Evolutionary conservation across 345 rosid genomes (phyloP).

Genomic region (Acer yangbiense): DNA sequence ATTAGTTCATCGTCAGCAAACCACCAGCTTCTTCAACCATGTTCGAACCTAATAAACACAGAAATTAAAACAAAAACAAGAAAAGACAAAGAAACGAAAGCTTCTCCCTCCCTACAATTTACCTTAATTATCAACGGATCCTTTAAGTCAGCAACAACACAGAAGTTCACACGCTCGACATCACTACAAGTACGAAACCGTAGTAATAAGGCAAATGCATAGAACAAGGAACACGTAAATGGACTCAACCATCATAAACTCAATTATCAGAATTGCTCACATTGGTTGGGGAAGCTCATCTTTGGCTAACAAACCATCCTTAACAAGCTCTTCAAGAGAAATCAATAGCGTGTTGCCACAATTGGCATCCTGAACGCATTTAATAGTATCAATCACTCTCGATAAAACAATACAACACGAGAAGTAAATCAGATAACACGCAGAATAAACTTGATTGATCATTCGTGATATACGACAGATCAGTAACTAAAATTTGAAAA

Average conservation of each 20-base stretch:
- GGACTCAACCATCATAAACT: not conserved
- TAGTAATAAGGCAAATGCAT: not conserved
- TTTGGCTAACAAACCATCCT: constrained; percentile 66
- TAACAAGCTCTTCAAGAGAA: constrained; percentile 89
- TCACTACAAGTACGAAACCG: constrained; percentile 43
- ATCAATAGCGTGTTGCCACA: constrained; percentile 91
- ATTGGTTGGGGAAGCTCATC: constrained; percentile 79
- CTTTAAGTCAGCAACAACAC: constrained; percentile 58
- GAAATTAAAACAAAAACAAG: not conserved
- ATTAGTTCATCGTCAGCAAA: not conserved
- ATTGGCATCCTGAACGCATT: constrained; percentile 77
- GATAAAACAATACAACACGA: not conserved
- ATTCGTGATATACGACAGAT: not conserved
- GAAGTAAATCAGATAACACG: not conserved
- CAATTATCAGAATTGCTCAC: constrained; percentile 37
- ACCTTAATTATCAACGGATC: constrained; percentile 80
- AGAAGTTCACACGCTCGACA: constrained; percentile 60
- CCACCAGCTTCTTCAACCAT: not conserved
- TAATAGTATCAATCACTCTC: not conserved
- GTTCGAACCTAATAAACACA: not conserved
- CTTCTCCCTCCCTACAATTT: constrained; percentile 6
- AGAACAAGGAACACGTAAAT: not conserved
- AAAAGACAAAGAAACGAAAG: not conserved
- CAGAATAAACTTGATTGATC: not conserved
- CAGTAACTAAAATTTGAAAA: not conserved